Evolutionary conservation across 2,329 filamentous ascomycete genomes (phyloP).

Genomic region (Camillea tinctor): DNA sequence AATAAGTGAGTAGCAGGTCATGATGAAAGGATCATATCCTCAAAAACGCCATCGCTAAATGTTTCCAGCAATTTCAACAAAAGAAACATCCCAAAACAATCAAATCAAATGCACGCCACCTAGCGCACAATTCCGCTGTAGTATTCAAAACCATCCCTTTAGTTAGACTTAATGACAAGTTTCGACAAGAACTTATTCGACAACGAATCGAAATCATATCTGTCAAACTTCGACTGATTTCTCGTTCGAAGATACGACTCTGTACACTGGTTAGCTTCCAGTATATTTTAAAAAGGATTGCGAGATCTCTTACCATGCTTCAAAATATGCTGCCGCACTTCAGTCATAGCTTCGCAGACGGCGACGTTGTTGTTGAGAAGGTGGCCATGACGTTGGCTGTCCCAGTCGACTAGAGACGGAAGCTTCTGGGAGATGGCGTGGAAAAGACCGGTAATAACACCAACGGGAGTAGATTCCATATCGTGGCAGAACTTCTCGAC

Average conservation of each 20-base stretch:
- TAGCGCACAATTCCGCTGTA: slow-evolving; percentile 14
- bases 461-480: slow-evolving; percentile 95
- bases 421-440: slow-evolving; percentile 97
- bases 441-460: slow-evolving; percentile 95
- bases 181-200: slow-evolving; percentile 98
- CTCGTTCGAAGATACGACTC: slow-evolving; percentile 84
- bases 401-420: slow-evolving; percentile 90
- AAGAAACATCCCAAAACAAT: slow-evolving; percentile 32
- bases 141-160: slow-evolving; percentile 21
- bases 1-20: slow-evolving; percentile 28
- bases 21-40: slow-evolving; percentile 38
- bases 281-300: neutral
- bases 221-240: slow-evolving; percentile 78
- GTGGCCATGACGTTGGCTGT: slow-evolving; percentile 86
- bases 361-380: slow-evolving; percentile 86
- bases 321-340: slow-evolving; percentile 87
- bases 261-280: slow-evolving; percentile 49
- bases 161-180: slow-evolving; percentile 93
- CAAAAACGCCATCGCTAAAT: slow-evolving; percentile 45
- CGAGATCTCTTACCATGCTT: slow-evolving; percentile 75
- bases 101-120: slow-evolving; percentile 23
- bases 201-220: slow-evolving; percentile 88
- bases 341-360: slow-evolving; percentile 93
- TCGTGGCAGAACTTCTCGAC: slow-evolving; percentile 95
- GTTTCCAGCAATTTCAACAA: slow-evolving; percentile 35